Evolutionary conservation across 768 basidiomycete species (phyloP).

Genomic region (Agrocybe praecox): DNA sequence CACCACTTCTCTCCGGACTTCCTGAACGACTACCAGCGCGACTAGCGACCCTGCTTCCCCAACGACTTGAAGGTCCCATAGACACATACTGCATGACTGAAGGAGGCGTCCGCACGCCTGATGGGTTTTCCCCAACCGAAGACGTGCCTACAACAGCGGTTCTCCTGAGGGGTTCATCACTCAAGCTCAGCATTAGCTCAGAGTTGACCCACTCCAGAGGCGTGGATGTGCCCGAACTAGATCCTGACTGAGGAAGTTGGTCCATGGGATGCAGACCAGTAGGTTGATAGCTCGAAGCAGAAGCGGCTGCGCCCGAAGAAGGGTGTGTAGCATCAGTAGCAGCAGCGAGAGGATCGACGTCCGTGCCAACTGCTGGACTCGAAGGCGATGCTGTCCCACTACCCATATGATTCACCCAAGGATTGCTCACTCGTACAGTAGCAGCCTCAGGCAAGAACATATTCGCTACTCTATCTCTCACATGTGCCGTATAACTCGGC

Average conservation of each 20-base stretch:
- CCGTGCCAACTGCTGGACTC: not conserved
- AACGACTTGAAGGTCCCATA: constrained; percentile 12
- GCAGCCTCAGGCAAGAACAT: constrained; percentile 68
- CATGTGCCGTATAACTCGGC: constrained; percentile 88
- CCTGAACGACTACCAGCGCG: constrained; percentile 16
- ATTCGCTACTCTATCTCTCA: constrained; percentile 86
- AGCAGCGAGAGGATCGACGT: not conserved
- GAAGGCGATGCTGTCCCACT: not conserved
- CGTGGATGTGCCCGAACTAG: constrained; percentile 36
- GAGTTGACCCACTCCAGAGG: constrained; percentile 84
- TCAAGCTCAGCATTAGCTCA: constrained; percentile 64
- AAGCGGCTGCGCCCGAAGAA: not conserved
- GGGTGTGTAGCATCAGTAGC: not conserved
- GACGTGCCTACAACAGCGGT: not conserved
- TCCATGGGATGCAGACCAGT: constrained; percentile 28
- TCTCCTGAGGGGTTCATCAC: constrained; percentile 16
- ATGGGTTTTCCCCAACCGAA: not conserved
- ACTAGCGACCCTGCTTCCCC: constrained; percentile 19
- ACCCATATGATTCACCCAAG: constrained; percentile 41
- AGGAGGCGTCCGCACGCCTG: constrained; percentile 13
- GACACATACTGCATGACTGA: constrained; percentile 17
- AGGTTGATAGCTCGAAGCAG: not conserved
- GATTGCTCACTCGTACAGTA: constrained; percentile 66
- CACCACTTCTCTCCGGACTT: constrained; percentile 18
- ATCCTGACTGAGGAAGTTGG: constrained; percentile 47